Evolutionary conservation across 805 yeast genomes (phyloP), one percentile per base, ranked within the genome.

Genomic region (Teunomyces gatunensis): DNA sequence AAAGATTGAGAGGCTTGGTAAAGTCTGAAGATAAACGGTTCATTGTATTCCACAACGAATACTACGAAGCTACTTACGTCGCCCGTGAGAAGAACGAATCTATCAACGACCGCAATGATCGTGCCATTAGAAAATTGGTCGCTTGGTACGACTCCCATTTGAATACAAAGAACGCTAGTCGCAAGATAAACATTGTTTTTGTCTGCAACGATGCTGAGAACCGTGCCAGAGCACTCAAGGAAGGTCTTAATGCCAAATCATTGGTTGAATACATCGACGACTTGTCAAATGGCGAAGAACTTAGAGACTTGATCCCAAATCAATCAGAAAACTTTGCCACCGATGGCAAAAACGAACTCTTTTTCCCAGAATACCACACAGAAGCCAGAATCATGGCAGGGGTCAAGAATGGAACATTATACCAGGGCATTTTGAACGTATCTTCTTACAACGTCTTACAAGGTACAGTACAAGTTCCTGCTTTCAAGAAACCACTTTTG

Each of bases 11-110:
- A 58, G 79, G 87, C 2, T 70, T 94, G 15, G 83, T 88, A 27
- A 85, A 87, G 56, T 75, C 80, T 39, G 89, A 84, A 45, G 87
- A 80, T 33, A 94, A 94, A 66, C 75, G 97, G 50, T 89, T 90
- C 59, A 80, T 87, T 32, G 94, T 94, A 2, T 94, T 88, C 67
- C 97, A 94, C 68, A 94, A 94, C 68, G 98, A 92, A 66, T 94
- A 90, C 66, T 80, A 80, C 55, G 79, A 81, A 52, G 80, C 77
- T 7, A 89, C 97, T 0, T 87, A 74, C 63, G 74, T 84, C 4
- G 73, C 73, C 27, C 80, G 97, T 58, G 63, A 68, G 28, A 72
- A 72, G 33, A 79, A 80, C 44, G 97, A 94, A 66, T 60, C 85
- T 9, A 84, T 87, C 53, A 89, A 92, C 60, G 98, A 92, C 65